phyloP scores from a whole-genome alignment of 345 rosid genomes.

The Hibiscus syriacus region DNA sequence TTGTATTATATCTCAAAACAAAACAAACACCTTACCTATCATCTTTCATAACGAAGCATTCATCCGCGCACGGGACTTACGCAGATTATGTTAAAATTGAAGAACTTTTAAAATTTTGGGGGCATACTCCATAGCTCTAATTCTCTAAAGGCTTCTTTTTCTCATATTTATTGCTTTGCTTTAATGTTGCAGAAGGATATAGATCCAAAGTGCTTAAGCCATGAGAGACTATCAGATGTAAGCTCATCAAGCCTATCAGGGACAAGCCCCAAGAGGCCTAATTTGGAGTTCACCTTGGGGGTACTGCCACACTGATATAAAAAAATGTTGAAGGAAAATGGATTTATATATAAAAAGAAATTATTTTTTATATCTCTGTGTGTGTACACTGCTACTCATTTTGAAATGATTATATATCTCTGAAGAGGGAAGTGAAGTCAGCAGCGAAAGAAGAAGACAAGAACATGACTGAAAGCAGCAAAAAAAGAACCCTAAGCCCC shows the following conservation, averaged over 20 bases:
- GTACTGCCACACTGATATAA: conserved; percentile 49
- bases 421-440: conserved; percentile 6
- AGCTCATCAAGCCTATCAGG: conserved; percentile 71
- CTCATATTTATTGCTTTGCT: not conserved
- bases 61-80: too few species aligned
- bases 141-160: conserved; percentile 5
- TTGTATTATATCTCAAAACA: not conserved
- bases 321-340: too few species aligned
- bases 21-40: conserved; percentile 22
- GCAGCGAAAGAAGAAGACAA: conserved; percentile 73
- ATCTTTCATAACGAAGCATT: conserved; percentile 19
- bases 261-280: conserved; percentile 79
- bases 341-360: not conserved
- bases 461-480: conserved; percentile 73
- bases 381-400: conserved; percentile 21
- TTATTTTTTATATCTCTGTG: not conserved
- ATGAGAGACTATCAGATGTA: conserved; percentile 72
- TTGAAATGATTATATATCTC: conserved; percentile 38
- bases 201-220: conserved; percentile 62
- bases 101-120: too few species aligned
- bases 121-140: too few species aligned
- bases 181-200: conserved; percentile 40
- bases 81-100: too few species aligned
- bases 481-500: conserved; percentile 29
- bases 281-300: conserved; percentile 93